Evolutionary conservation across 805 yeast genomes (phyloP).

Genomic region (fission yeast (Schizosaccharomyces pombe)): DNA sequence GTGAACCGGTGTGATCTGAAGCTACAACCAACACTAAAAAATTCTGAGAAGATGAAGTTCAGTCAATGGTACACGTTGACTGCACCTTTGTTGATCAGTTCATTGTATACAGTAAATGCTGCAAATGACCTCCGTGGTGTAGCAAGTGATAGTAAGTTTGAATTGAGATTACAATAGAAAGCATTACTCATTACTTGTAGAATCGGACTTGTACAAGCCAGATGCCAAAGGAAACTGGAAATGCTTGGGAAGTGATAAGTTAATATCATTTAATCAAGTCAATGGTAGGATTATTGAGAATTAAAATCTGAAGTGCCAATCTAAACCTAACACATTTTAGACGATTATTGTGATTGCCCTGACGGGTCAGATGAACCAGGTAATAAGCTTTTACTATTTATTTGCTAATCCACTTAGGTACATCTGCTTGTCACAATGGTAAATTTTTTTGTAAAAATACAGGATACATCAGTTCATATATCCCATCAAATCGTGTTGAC

Average conservation of each 20-base stretch:
- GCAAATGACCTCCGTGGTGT: too few species aligned
- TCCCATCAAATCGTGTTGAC: slow-evolving; percentile 46
- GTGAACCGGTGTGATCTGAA: too few species aligned
- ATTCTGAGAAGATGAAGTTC: too few species aligned
- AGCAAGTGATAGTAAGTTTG: too few species aligned
- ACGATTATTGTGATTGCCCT: slow-evolving; percentile 86
- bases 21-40: too few species aligned
- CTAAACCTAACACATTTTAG: slow-evolving; percentile 16
- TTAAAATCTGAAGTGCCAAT: too few species aligned
- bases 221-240: not conserved
- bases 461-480: slow-evolving; percentile 38
- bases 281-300: not conserved
- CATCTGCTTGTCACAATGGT: slow-evolving; percentile 11
- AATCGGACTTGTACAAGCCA: not conserved
- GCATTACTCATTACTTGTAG: not conserved
- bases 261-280: not conserved
- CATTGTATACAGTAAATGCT: too few species aligned
- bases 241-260: not conserved
- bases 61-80: too few species aligned
- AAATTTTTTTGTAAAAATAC: slow-evolving; percentile 54
- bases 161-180: too few species aligned
- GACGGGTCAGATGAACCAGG: slow-evolving; percentile 97
- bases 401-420: slow-evolving; percentile 8
- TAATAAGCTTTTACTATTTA: slow-evolving; percentile 37
- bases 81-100: too few species aligned